Evolutionary conservation across 1,284 basidiomycete genomes (phyloP), one percentile per base, ranked within the genome.

Genomic region (Ceraceosorus guamensis): DNA sequence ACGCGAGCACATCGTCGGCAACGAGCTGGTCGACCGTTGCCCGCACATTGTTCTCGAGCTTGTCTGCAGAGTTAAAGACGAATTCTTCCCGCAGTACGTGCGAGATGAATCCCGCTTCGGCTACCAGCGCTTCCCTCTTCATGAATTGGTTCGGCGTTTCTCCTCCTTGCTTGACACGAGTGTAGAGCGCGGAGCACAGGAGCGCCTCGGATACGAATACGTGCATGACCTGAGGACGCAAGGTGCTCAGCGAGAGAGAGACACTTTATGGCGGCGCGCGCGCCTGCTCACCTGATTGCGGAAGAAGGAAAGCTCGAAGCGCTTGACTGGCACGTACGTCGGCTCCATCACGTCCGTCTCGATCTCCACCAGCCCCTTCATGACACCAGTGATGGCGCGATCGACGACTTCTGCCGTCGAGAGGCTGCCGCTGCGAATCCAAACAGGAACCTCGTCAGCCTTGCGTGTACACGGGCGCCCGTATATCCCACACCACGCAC

Each of bases 261-360:
- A 31, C 3, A 2, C 30, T 4, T 3, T 6, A 4, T 33, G 7
- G 0, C 4, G 11, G 18, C 33, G 18, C 2, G 5, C 2, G 13
- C 35, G 31, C 18, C 24, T 24, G 24, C 24, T 24, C 24, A 24
- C 24, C 60, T 77, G 76, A 52, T 77, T 77, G 43, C 76, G 72
- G 59, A 77, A 76, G 62, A 77, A 76, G 52, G 69, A 70, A 16
- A 78, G 68, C 56, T 77, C 76, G 61, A 78, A 78, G 6, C 70
- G 66, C 48, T 72, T 75, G 8, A 59, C 56, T 2, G 77, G 74
- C 45, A 68, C 65, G 55, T 68, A 73, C 0, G 77, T 78, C 31
- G 67, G 63, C 48, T 78, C 77, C 62, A 78, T 72, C 18, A 78
- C 61, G 31, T 76, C 71, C 41, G 67, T 67, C 41, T 72, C 65